A percentile compares a stretch with the other conserved stretches of the same genome.
These are phyloP conservation scores for Ceratonia siliqua DNA, from an alignment of 306 rosid species.

Conservation along the genomic window DNA sequence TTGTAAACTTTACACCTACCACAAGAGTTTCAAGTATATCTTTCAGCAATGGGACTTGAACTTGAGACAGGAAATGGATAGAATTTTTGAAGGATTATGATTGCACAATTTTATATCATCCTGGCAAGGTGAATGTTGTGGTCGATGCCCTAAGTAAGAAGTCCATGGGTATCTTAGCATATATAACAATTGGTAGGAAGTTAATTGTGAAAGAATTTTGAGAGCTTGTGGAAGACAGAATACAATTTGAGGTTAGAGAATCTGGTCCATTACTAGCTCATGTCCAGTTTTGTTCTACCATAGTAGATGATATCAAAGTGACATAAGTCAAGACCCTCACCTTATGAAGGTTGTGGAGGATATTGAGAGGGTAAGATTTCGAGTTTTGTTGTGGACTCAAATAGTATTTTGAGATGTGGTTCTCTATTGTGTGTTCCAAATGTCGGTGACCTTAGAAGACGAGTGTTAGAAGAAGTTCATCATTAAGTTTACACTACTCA, in stretches of 20 bases:
- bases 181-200: not conserved
- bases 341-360: too few relatives aligned
- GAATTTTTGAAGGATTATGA: too few relatives aligned
- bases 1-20: not conserved
- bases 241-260: not conserved
- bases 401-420: not conserved
- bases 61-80: too few relatives aligned
- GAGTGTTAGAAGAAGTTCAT: not conserved
- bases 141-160: not conserved
- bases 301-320: too few relatives aligned
- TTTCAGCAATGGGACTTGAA: too few relatives aligned
- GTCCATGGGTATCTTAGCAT: too few relatives aligned
- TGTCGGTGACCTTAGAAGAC: not conserved
- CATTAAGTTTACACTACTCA: not conserved
- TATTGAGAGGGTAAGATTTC: too few relatives aligned
- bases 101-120: too few relatives aligned
- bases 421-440: not conserved
- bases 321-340: too few relatives aligned
- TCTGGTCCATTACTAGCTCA: too few relatives aligned
- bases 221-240: not conserved
- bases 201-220: not conserved
- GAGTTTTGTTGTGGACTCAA: too few relatives aligned
- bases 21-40: not conserved
- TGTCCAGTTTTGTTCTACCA: too few relatives aligned
- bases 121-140: not conserved